Evolutionary conservation across 768 basidiomycete genomes (phyloP).

Genomic region (Tylopilus felleus): DNA sequence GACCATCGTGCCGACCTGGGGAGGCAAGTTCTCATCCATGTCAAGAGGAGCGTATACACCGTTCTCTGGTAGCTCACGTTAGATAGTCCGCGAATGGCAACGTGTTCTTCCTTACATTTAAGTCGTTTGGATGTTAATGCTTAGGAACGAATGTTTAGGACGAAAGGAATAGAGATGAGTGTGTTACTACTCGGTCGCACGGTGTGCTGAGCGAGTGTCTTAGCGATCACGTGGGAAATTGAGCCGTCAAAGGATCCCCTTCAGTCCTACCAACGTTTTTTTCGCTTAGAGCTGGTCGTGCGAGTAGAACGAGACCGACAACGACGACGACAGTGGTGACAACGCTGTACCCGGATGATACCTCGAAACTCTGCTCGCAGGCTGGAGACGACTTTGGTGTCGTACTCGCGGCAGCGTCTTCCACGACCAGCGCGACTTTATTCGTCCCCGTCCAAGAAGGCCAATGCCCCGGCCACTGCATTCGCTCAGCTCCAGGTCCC

Average conservation of each 20-base stretch:
- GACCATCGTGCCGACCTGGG: too few species aligned
- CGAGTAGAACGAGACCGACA: conserved; percentile 11
- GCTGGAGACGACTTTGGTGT: conserved; percentile 44
- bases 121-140: too few species aligned
- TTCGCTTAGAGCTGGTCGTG: conserved; percentile 9
- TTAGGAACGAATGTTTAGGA: too few species aligned
- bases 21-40: too few species aligned
- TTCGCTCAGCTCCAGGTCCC: conserved; percentile 36
- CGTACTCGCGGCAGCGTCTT: conserved; percentile 61
- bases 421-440: conserved; percentile 69
- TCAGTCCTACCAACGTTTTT: conserved; percentile 2
- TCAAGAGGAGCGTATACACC: too few species aligned
- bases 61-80: too few species aligned
- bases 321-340: conserved; percentile 10
- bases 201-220: too few species aligned
- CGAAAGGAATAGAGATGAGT: too few species aligned
- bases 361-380: conserved; percentile 27
- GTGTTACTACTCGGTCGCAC: too few species aligned
- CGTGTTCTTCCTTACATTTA: too few species aligned
- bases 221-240: conserved; percentile 2
- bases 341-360: conserved; percentile 23
- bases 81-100: too few species aligned
- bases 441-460: conserved; percentile 59
- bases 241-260: neutral
- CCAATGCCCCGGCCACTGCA: conserved; percentile 52